Evolutionary conservation across 495 filamentous ascomycete genomes (phyloP).

Genomic region (Astrocystis sublimbata): DNA sequence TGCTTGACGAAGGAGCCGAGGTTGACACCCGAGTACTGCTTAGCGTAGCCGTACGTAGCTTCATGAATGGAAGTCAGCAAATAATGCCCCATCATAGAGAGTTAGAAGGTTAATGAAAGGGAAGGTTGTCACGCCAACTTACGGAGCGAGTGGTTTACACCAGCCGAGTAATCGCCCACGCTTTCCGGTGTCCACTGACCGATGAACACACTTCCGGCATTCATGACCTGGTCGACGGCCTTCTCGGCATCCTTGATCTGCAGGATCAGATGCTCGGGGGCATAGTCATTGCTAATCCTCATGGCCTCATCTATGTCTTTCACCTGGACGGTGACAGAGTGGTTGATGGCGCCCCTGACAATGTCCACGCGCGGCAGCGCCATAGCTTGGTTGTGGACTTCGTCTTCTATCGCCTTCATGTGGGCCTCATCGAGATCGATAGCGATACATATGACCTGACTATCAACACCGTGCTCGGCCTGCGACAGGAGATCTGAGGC

Average conservation of each 20-base stretch:
- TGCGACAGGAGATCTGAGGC: constrained; percentile 92
- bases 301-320: constrained; percentile 80
- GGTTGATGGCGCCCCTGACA: constrained; percentile 84
- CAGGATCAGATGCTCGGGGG: constrained; percentile 96
- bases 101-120: background rate
- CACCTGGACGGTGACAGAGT: constrained; percentile 88
- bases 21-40: constrained; percentile 97
- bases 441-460: constrained; percentile 90
- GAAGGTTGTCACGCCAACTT: constrained; percentile 45
- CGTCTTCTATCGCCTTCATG: constrained; percentile 80
- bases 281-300: constrained; percentile 85
- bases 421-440: constrained; percentile 72
- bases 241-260: constrained; percentile 75
- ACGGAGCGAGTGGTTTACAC: constrained; percentile 96
- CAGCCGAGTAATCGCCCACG: constrained; percentile 96
- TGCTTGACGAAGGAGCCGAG: constrained; percentile 94
- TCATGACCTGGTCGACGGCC: constrained; percentile 77
- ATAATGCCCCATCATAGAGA: background rate
- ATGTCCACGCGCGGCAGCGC: constrained; percentile 88
- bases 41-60: constrained; percentile 97
- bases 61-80: constrained; percentile 1
- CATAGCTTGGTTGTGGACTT: constrained; percentile 86
- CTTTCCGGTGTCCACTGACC: constrained; percentile 95
- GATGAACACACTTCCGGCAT: constrained; percentile 94
- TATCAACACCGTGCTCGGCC: constrained; percentile 94